phyloP scores from a whole-genome alignment of 305 asterid species.

The Nicotiana rustica region DNA sequence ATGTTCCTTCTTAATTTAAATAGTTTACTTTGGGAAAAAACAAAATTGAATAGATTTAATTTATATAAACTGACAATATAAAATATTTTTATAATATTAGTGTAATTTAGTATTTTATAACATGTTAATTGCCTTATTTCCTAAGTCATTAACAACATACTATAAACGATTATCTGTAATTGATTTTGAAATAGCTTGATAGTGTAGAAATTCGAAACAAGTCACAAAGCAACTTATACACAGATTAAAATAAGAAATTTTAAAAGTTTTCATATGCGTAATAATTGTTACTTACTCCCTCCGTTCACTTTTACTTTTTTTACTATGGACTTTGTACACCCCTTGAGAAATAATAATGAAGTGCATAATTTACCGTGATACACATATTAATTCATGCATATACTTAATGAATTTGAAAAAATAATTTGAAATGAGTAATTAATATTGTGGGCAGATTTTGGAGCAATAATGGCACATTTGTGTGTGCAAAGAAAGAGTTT shows the following conservation, averaged over 20 bases:
- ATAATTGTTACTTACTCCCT: no score
- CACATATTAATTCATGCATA: no score
- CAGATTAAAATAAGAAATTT: background rate
- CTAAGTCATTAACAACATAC: background rate
- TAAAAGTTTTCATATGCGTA: background rate
- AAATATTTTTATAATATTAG: background rate
- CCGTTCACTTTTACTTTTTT: no score
- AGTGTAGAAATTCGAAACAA: background rate
- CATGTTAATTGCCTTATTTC: background rate
- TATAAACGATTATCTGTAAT: background rate
- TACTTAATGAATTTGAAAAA: no score
- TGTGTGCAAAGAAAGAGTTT: no score
- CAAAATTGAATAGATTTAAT: background rate
- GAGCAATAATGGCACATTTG: no score
- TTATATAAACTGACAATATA: background rate
- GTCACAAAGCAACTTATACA: background rate
- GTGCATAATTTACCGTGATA: no score
- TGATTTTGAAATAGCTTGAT: background rate
- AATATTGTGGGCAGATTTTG: no score
- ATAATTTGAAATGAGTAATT: no score
- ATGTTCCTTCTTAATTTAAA: background rate
- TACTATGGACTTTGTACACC: no score
- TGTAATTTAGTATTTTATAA: background rate
- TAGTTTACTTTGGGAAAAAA: background rate
- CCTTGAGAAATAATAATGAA: no score